Evolutionary conservation across 345 rosid genomes (phyloP).

Genomic region (Trapa incisa): DNA sequence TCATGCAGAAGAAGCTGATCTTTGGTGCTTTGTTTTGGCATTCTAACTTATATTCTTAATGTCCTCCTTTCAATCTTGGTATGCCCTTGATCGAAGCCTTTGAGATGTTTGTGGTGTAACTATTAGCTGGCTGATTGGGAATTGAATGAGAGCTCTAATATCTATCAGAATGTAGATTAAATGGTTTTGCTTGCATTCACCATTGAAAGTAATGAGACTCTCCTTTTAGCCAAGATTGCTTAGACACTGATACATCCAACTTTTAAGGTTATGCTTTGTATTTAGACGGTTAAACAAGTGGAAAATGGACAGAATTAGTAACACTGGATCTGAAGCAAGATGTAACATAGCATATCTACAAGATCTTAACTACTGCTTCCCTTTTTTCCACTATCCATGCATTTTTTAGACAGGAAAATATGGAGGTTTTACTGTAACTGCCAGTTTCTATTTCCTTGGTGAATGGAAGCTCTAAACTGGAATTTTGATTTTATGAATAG

Average conservation of each 20-base stretch:
- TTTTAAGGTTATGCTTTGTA: not conserved
- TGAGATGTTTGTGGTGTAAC: not conserved
- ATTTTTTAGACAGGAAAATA: not conserved
- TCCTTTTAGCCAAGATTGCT: not conserved
- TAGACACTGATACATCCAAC: not conserved
- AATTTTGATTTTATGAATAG: not conserved
- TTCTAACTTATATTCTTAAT: too few species aligned
- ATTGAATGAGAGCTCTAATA: not conserved
- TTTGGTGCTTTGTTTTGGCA: too few species aligned
- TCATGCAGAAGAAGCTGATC: too few species aligned
- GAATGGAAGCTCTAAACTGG: not conserved
- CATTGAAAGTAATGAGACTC: not conserved
- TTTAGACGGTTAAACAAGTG: not conserved
- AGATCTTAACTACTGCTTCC: not conserved
- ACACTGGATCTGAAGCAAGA: not conserved
- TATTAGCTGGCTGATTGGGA: not conserved
- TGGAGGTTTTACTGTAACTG: not conserved
- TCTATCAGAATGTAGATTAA: too few species aligned
- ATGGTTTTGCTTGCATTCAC: not conserved
- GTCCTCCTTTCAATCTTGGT: too few species aligned
- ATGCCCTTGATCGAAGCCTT: too few species aligned
- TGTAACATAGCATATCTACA: not conserved
- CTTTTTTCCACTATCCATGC: not conserved
- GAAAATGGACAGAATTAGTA: not conserved
- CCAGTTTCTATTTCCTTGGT: not conserved